Conservation (phyloP, 2,329 filamentous ascomycete genomes). For the Thelonectria blattea region DNA sequence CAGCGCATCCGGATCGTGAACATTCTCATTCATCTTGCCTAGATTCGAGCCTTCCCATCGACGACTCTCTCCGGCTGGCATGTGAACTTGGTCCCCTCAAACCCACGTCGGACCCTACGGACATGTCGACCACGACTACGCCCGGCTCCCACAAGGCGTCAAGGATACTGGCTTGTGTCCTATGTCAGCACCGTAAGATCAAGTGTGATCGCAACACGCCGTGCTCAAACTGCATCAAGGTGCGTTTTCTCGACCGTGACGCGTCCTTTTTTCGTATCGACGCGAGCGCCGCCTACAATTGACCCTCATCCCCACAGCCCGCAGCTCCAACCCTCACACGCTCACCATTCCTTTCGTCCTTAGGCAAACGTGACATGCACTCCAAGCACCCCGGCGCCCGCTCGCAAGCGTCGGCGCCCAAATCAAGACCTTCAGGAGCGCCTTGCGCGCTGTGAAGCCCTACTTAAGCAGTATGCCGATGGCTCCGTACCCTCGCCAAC, state of each 20-base stretch:
- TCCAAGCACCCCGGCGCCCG: constrained; percentile 64
- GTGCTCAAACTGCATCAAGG: constrained; percentile 66
- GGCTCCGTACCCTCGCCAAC: constrained; percentile 40
- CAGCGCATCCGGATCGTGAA: constrained; percentile 3
- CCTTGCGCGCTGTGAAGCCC: constrained; percentile 63
- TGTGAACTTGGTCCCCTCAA: constrained; percentile 35
- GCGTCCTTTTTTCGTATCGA: constrained; percentile 3
- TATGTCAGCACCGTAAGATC: constrained; percentile 68
- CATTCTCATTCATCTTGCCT: not conserved
- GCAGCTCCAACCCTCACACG: constrained; percentile 2
- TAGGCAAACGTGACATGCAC: constrained; percentile 66
- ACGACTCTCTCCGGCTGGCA: constrained; percentile 31
- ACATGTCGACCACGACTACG: constrained; percentile 42
- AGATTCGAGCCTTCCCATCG: not conserved
- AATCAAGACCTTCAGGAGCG: constrained; percentile 68
- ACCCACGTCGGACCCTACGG: constrained; percentile 26
- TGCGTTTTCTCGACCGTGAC: constrained; percentile 40
- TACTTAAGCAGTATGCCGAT: constrained; percentile 62
- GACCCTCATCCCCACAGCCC: not conserved
- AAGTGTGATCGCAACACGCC: constrained; percentile 66
- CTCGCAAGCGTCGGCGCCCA: constrained; percentile 63
- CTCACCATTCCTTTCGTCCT: constrained; percentile 19
- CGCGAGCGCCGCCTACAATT: not conserved
- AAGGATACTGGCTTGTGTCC: constrained; percentile 59
- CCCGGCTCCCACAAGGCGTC: constrained; percentile 46